Evolutionary conservation across 2,329 filamentous ascomycete genomes (phyloP).

Genomic region (Blastomyces parvus): DNA sequence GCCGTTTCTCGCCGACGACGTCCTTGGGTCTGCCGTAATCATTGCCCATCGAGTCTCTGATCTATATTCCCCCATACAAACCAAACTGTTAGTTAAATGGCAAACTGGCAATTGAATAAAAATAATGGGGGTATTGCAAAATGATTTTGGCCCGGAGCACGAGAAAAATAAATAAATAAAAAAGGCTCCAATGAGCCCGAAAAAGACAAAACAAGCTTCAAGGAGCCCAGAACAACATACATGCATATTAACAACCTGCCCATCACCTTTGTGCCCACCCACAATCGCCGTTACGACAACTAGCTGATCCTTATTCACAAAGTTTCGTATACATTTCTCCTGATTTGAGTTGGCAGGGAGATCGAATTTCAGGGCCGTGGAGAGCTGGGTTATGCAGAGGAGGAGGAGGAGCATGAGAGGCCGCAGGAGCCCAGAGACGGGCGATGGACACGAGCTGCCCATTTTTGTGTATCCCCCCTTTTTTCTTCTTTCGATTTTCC

Average conservation of each 20-base stretch:
- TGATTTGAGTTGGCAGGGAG: constrained; percentile 59
- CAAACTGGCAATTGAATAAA: neutral
- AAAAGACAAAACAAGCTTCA: neutral
- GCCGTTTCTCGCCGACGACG: constrained; percentile 80
- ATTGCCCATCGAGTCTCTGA: constrained; percentile 89
- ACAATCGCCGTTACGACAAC: constrained; percentile 91
- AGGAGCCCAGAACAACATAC: constrained; percentile 44
- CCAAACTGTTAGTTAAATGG: constrained; percentile 6
- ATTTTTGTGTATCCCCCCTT: constrained; percentile 17
- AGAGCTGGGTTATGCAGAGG: constrained; percentile 26
- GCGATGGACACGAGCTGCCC: constrained; percentile 20
- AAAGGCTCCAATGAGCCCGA: neutral
- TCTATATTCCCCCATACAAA: constrained; percentile 45
- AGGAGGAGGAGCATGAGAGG: constrained; percentile 24
- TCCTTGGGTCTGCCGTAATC: constrained; percentile 90
- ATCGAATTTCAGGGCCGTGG: constrained; percentile 82
- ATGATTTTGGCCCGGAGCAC: neutral
- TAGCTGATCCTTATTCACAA: constrained; percentile 80
- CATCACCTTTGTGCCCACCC: constrained; percentile 78
- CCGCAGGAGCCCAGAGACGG: constrained; percentile 14
- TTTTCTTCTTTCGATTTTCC: neutral
- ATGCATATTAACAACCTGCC: constrained; percentile 88
- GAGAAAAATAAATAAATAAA: neutral
- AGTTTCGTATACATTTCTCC: constrained; percentile 93
- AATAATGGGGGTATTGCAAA: neutral